Percentiles rank a stretch among this genome's conserved stretches.
Conservation (phyloP, 1,284 basidiomycete species). For the Polyporus tsugae region DNA sequence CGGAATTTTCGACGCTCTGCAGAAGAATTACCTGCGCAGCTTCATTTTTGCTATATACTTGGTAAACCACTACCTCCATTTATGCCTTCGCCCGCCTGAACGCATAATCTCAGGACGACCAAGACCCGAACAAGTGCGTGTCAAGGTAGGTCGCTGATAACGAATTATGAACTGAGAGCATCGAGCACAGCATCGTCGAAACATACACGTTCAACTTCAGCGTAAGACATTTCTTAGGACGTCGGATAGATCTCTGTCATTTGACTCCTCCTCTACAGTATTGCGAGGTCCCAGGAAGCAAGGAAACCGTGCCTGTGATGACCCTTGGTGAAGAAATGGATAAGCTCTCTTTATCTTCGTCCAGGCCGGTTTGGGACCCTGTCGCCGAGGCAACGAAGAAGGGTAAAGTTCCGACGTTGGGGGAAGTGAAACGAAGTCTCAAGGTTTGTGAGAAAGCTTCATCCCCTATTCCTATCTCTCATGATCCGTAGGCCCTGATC, state of each 20-base stretch:
- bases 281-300: constrained; percentile 63
- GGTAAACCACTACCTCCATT: constrained; percentile 47
- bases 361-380: constrained; percentile 52
- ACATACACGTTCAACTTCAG: constrained; percentile 86
- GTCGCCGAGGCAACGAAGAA: constrained; percentile 60
- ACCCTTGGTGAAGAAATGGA: constrained; percentile 65
- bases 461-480: neutral
- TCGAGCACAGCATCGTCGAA: constrained; percentile 68
- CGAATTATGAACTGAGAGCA: constrained; percentile 4
- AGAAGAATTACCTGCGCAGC: constrained; percentile 78
- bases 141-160: constrained; percentile 15
- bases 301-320: constrained; percentile 68
- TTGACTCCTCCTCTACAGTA: constrained; percentile 52
- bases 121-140: constrained; percentile 79
- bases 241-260: neutral
- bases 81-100: neutral
- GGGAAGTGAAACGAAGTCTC: constrained; percentile 77
- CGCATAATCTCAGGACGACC: constrained; percentile 60
- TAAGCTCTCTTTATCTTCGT: constrained; percentile 55
- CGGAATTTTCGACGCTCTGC: constrained; percentile 82
- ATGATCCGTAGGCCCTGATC: constrained; percentile 59
- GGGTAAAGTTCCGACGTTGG: constrained; percentile 69
- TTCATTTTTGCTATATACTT: constrained; percentile 87
- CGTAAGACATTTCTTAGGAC: constrained; percentile 45
- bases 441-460: constrained; percentile 53